A percentile compares a stretch with the other conserved stretches of the same genome.
phyloP scores from a whole-genome alignment of 1,284 basidiomycete species.

The Trichosporon ovoides region DNA sequence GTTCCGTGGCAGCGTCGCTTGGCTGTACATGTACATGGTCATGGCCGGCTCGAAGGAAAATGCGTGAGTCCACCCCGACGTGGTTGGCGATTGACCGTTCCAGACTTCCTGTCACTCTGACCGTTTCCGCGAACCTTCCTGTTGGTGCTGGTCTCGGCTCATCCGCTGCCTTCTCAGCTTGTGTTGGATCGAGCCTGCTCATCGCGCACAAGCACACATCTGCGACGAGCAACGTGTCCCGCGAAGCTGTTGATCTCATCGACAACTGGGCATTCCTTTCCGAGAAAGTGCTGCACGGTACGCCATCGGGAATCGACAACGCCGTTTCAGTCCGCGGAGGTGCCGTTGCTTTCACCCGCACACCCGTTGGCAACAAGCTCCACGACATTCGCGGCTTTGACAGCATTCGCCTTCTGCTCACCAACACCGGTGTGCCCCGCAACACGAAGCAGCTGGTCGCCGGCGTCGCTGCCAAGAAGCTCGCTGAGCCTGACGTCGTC shows the following conservation, averaged over 20 bases:
- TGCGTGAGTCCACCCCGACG: conserved; percentile 53
- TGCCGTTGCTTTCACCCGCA: conserved; percentile 81
- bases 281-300: conserved; percentile 96
- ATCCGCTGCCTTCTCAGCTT: conserved; percentile 89
- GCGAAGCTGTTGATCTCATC: conserved; percentile 67
- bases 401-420: conserved; percentile 73
- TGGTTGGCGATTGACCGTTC: not conserved
- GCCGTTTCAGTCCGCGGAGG: conserved; percentile 90
- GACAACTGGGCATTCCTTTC: conserved; percentile 92
- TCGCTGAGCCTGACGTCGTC: conserved; percentile 71
- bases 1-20: conserved; percentile 68
- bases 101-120: conserved; percentile 59
- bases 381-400: conserved; percentile 79
- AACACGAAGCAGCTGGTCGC: conserved; percentile 95
- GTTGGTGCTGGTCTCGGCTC: conserved; percentile 97
- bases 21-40: conserved; percentile 91
- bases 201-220: conserved; percentile 41
- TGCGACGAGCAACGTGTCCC: conserved; percentile 55
- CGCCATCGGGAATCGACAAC: conserved; percentile 96
- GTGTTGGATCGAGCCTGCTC: conserved; percentile 74
- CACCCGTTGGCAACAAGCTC: conserved; percentile 73
- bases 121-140: conserved; percentile 87
- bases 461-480: conserved; percentile 56
- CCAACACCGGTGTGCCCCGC: conserved; percentile 84
- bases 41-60: conserved; percentile 55